These are phyloP conservation scores for Jasminum sambac DNA, from an alignment of 257 asterid genomes.

Conservation along the genomic window DNA sequence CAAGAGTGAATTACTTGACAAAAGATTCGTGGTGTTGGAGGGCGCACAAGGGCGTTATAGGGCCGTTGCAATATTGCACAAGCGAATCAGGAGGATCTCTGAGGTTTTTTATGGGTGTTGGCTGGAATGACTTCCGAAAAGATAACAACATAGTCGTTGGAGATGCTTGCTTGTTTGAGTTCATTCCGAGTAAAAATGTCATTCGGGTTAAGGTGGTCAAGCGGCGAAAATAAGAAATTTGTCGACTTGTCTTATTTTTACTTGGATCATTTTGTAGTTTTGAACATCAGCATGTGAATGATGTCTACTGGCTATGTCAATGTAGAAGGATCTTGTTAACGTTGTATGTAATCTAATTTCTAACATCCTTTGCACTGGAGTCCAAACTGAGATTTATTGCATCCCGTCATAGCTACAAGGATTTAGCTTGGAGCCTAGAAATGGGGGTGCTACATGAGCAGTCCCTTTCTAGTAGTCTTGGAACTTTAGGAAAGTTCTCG, in stretches of 20 bases:
- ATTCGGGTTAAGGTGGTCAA: slow-evolving; percentile 21
- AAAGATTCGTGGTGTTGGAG: slow-evolving; percentile 18
- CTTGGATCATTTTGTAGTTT: neutral
- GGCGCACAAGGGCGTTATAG: neutral
- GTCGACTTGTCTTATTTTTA: too few relatives aligned
- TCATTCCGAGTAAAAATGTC: slow-evolving; percentile 16
- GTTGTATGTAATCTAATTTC: too few relatives aligned
- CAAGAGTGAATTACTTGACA: slow-evolving; percentile 12
- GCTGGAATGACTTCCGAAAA: slow-evolving; percentile 27
- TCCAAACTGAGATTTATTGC: too few relatives aligned
- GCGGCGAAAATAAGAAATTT: neutral
- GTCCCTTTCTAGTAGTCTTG: too few relatives aligned
- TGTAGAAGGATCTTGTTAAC: too few relatives aligned
- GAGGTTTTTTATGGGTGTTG: slow-evolving; percentile 10
- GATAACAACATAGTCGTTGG: slow-evolving; percentile 18
- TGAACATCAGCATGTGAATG: neutral
- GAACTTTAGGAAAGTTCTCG: too few relatives aligned
- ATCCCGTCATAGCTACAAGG: too few relatives aligned
- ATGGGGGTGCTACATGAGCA: too few relatives aligned
- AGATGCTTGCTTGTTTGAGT: slow-evolving; percentile 23
- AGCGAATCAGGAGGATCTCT: neutral
- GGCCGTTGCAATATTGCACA: slow-evolving; percentile 14
- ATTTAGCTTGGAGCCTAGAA: too few relatives aligned
- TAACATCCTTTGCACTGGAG: too few relatives aligned
- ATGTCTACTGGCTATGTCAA: too few relatives aligned